Evolutionary conservation across 2,329 filamentous ascomycete genomes (phyloP).

Genomic region (Paradendryphiella salina): DNA sequence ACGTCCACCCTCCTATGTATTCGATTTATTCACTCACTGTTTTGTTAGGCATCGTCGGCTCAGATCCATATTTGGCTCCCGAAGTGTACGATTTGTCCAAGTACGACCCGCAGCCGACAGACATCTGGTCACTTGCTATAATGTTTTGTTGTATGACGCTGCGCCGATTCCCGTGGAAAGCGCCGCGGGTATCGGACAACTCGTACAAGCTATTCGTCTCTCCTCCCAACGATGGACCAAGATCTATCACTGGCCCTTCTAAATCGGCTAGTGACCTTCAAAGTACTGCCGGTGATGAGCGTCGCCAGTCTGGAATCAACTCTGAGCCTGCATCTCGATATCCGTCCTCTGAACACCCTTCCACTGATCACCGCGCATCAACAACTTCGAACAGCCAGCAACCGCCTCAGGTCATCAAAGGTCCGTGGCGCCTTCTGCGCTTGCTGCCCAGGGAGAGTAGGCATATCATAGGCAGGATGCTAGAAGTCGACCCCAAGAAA

Average conservation of each 20-base stretch:
- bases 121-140: slow-evolving; percentile 97
- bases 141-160: slow-evolving; percentile 99
- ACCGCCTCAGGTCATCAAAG: slow-evolving; percentile 70
- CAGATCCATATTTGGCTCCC: slow-evolving; percentile 93
- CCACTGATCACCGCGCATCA: slow-evolving; percentile 21
- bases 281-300: slow-evolving; percentile 41
- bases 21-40: slow-evolving; percentile 18
- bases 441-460: slow-evolving; percentile 86
- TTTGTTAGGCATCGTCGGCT: slow-evolving; percentile 71
- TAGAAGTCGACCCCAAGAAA: slow-evolving; percentile 81
- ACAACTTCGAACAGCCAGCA: slow-evolving; percentile 51
- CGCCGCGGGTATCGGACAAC: slow-evolving; percentile 87
- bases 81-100: slow-evolving; percentile 93
- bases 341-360: slow-evolving; percentile 28
- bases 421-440: slow-evolving; percentile 86
- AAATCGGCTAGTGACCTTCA: slow-evolving; percentile 44
- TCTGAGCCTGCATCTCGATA: slow-evolving; percentile 51
- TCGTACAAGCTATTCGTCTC: slow-evolving; percentile 93
- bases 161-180: slow-evolving; percentile 94
- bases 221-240: slow-evolving; percentile 64
- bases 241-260: slow-evolving; percentile 37
- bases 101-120: slow-evolving; percentile 90
- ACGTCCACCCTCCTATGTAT: slow-evolving; percentile 42
- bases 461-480: slow-evolving; percentile 88
- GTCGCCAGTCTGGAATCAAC: slow-evolving; percentile 30